Conservation (phyloP, 2,329 filamentous ascomycete species). For the Diaporthe amygdali region DNA sequence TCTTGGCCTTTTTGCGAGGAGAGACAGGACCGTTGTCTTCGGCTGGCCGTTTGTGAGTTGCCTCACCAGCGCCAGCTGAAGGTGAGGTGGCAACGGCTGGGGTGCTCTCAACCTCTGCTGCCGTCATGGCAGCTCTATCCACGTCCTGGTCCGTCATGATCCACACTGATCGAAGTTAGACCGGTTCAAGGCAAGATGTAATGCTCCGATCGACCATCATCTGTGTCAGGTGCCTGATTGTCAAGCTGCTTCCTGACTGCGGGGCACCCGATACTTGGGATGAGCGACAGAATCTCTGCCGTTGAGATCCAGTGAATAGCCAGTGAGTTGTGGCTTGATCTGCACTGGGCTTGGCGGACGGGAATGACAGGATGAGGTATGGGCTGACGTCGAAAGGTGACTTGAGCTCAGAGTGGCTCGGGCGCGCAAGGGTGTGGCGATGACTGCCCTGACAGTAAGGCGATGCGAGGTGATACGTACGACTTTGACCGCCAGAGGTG, state of each 20-base stretch:
- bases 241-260: neutral
- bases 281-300: neutral
- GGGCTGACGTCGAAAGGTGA: conserved; percentile 25
- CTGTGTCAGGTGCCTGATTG: neutral
- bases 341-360: neutral
- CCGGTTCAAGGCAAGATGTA: neutral
- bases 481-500: neutral
- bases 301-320: neutral
- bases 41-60: neutral
- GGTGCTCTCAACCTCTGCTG: neutral
- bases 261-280: neutral
- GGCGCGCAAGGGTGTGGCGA: neutral
- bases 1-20: conserved; percentile 24
- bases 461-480: neutral
- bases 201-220: neutral
- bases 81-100: neutral
- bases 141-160: neutral
- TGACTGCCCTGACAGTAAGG: conserved; percentile 12
- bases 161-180: neutral
- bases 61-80: neutral
- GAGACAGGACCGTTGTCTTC: neutral
- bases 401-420: conserved; percentile 8
- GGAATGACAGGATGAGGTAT: conserved; percentile 15
- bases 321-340: neutral
- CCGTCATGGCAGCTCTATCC: neutral